Conservation (phyloP, 176 grass and related monocot species). For the Dactylis glomerata region DNA sequence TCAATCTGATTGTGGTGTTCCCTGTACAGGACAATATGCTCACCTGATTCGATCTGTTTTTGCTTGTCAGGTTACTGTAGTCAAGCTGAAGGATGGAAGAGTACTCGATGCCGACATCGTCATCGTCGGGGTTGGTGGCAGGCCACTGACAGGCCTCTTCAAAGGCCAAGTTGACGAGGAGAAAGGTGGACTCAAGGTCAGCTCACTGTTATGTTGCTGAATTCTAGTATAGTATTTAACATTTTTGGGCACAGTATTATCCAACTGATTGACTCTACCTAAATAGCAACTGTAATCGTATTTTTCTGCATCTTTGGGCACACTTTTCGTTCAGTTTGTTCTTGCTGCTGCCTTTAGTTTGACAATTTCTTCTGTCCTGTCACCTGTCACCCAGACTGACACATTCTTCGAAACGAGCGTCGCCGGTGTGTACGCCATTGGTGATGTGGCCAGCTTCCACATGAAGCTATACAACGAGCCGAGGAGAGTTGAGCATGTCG, state of each 20-base stretch:
- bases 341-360: neutral
- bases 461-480: constrained; percentile 75
- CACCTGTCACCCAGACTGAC: constrained; percentile 50
- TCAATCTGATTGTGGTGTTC: neutral
- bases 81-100: constrained; percentile 85
- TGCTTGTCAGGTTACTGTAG: constrained; percentile 60
- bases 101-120: constrained; percentile 80
- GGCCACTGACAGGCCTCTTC: constrained; percentile 75
- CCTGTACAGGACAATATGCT: neutral
- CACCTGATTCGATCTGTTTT: constrained; percentile 18
- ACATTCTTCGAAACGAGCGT: constrained; percentile 81
- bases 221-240: neutral
- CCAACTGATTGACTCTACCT: neutral
- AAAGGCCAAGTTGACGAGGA: constrained; percentile 84
- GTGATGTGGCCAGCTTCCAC: constrained; percentile 88
- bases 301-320: neutral
- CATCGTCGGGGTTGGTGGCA: constrained; percentile 83
- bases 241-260: neutral
- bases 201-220: neutral
- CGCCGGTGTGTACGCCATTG: constrained; percentile 78
- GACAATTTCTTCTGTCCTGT: neutral
- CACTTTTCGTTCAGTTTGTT: neutral
- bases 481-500: constrained; percentile 91
- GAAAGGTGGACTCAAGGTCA: constrained; percentile 94
- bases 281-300: neutral